Conservation (phyloP, 345 rosid species). For the Salix suchowensis region DNA sequence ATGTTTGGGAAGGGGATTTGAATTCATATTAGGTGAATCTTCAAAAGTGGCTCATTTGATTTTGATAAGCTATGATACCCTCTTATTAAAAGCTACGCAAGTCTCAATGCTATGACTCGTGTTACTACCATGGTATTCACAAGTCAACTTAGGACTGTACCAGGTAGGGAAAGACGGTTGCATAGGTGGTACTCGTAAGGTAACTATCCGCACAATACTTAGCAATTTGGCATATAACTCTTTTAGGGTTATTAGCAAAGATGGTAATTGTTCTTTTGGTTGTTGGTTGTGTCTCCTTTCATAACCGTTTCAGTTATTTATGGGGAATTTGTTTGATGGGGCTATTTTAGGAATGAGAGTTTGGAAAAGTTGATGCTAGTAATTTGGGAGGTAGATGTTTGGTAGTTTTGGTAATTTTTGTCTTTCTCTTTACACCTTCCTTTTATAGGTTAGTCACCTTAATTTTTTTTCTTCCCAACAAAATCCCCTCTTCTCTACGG, state of each 20-base stretch:
- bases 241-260: not conserved
- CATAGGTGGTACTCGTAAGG: not conserved
- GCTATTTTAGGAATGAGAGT: too few species aligned
- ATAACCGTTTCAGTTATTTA: accelerated
- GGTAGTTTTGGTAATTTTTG: too few species aligned
- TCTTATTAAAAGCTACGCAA: too few species aligned
- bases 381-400: too few species aligned
- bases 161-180: not conserved
- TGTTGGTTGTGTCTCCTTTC: not conserved
- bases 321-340: not conserved
- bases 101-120: not conserved
- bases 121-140: not conserved
- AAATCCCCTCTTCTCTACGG: too few species aligned
- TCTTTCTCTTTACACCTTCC: too few species aligned
- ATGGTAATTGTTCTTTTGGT: not conserved
- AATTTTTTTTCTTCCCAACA: too few species aligned
- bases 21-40: too few species aligned
- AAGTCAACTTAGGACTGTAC: not conserved
- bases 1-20: not conserved
- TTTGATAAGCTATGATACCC: too few species aligned
- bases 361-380: too few species aligned
- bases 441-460: too few species aligned
- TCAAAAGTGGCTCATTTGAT: not conserved
- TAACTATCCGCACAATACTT: not conserved
- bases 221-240: not conserved